phyloP scores from a whole-genome alignment of 371 early-diverging fungal genomes.

The Chytridium lagenaria region DNA sequence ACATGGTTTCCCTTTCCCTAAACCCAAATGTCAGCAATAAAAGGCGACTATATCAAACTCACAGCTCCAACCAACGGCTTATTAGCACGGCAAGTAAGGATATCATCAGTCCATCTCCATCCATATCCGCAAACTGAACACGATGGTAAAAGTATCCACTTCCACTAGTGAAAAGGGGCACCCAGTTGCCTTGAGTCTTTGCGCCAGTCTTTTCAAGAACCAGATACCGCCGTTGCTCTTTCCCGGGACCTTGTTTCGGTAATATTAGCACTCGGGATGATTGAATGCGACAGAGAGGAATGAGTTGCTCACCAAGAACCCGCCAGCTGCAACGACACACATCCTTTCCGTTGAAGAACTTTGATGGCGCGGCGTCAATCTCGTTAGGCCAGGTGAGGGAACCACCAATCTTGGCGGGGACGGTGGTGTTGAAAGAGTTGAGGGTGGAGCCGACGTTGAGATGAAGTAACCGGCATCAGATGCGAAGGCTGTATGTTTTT shows the following conservation, averaged over 20 bases:
- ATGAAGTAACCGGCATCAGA: conserved; percentile 27
- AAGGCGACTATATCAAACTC: background rate
- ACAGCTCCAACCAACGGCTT: conserved; percentile 22
- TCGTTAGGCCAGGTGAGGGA: conserved; percentile 37
- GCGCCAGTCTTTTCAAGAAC: conserved; percentile 29
- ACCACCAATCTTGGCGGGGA: conserved; percentile 29
- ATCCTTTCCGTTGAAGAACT: conserved; percentile 21
- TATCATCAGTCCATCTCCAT: conserved; percentile 33
- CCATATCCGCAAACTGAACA: conserved; percentile 24
- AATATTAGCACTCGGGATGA: background rate
- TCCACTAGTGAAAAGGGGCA: background rate
- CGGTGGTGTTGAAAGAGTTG: conserved; percentile 2
- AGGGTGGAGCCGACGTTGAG: conserved; percentile 22
- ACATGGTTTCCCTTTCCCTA: conserved; percentile 19
- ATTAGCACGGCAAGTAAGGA: conserved; percentile 35
- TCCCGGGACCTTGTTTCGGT: conserved; percentile 20
- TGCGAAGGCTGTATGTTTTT: conserved; percentile 10
- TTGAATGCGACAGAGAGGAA: background rate
- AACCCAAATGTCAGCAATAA: background rate
- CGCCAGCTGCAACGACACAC: conserved; percentile 33
- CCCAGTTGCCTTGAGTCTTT: conserved; percentile 12
- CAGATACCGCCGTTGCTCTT: conserved; percentile 29
- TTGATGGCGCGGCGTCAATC: conserved; percentile 13
- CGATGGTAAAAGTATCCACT: conserved; percentile 36
- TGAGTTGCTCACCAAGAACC: conserved; percentile 22